Evolutionary conservation across 1,139 yeast species (phyloP), one percentile per base, ranked within the genome.

Genomic region (Nakaseomyces sp.): DNA sequence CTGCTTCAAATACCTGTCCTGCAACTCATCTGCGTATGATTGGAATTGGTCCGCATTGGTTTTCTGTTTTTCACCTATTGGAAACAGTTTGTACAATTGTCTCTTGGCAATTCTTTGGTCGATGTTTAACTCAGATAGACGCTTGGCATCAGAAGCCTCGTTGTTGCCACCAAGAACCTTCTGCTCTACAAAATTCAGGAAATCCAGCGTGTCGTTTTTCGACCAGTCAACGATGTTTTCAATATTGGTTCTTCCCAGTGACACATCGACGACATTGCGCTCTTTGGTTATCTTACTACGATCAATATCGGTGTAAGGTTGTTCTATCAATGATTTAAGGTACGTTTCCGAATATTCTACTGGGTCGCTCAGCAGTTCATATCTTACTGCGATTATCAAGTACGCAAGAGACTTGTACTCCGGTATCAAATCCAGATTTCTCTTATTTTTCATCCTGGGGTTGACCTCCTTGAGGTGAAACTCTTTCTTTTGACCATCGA

Each of bases 91-190:
- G 42, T 55, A 48, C 18, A 61, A 51, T 45, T 57, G 58, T 39
- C 59, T 51, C 30, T 46, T 48, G 18, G 61, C 63, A 38, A 61
- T 61, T 33, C 46, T 52, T 31, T 59, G 55, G 47, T 61, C 65
- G 32, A 61, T 51, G 8, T 51, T 48, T 18, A 50, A 36, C 19
- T 35, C 44, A 10, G 32, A 37, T 19, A 40, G 26, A 8, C 28
- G 29, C n/a, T 25, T 40, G 16, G 12, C 22, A 17, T 40, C 36
- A n/a, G 42, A 32, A n/a, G 28, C 9, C n/a, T 20, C 38, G n/a
- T 2, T 10, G 25, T 15, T 17, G 9, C 40, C 30, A 4, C 16
- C 28, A 9, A 37, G 12, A 4, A 37, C 5, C 10, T 55, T 52
- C 6, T 47, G 35, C 31, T 61, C 58, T 8, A 59, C 40, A 64